Base-by-base conservation (phyloP, 768 basidiomycete genomes). In the Tulasnella sp. region DNA sequence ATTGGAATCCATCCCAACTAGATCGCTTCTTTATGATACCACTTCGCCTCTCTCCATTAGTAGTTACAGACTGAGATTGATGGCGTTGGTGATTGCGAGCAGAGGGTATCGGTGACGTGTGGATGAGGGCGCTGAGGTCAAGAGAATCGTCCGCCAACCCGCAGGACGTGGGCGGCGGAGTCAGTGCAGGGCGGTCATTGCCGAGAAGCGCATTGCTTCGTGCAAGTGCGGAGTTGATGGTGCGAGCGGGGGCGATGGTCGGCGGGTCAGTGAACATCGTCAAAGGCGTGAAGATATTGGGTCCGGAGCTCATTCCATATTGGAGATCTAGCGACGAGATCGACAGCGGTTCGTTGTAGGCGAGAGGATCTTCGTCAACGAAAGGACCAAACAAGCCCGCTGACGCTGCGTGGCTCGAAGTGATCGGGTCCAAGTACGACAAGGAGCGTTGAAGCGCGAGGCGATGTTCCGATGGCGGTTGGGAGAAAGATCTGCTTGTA, bases 401-500 rank as follows among this genome's bases (percentile, higher is more conserved):
- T 7, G 46, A 22, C 7, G 27, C n/a, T 5, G 46, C 27, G 30
- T 59, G 44, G 27, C 42, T 42, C 24, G 49, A 44, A 53, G 25
- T 56, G 44, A 59, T 49, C 12, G 56, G 49, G 34, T 59, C 56
- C 45, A 59, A 34, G 49, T 49, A 59, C 27, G 56, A 59, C 31
- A 59, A 46, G 31, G 56, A 59, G 7, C 56, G 44, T 29, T 59
- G 56, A 8, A 59, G 45, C 3, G 56, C 49, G 8, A 48, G 56
- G n/a, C 56, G 56, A 34, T 59, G 56, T 49, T 59, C 56, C n/a
- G 56, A 59, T 29, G 56, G 56, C 11, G 56, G 56, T 59, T 59
- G 56, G 15, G 56, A 59, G n/a, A 59, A 48, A 24, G 56, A 59
- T 29, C 56, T 43, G 34, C 56, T 59, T 29, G 56, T 19, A 55